Base-by-base conservation (phyloP, 306 rosid genomes). In the Myrica gale region DNA sequence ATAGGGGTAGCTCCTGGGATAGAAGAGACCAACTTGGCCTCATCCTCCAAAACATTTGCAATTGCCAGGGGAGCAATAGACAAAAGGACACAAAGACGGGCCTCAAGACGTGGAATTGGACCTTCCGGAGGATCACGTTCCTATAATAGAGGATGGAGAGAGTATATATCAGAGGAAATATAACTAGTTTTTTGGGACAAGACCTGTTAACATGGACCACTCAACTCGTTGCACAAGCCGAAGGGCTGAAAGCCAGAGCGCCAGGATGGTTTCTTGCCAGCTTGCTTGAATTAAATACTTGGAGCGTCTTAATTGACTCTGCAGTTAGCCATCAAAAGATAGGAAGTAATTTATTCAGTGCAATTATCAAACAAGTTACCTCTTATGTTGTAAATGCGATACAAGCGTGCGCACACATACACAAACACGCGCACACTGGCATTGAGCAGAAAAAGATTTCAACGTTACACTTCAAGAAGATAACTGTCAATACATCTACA, bases 201-300 rank as follows among this genome's bases (percentile, higher is more conserved):
- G 60, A 76, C 75, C 83, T 19, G 71, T 9, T 73, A 71, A 69
- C 62, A 56, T 71, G 83, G 80, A 82, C 41, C 82, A 75, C 90
- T 85, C 91, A 88, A 89, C 97, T 79, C 97, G 88, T 80, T 91
- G 95, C 84, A 91, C 97, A 85, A 91, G 95, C 65, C 91, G 90
- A 83, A 91, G 97, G 71, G 97, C 95, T 75, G 97, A 88, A 71
- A 91, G 90, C 97, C 97, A 91, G 71, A 91, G 87, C 15, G 92
- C 97, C 53, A 88, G 82, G 82, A 91, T 88, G 67, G 97, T 88
- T 79, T 88, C 95, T 72, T 91, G 95, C 95, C 97, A 91, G 79
- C 85, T 88, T 76, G 97, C 90, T 86, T 88, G 91, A 89, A 89
- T 91, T 89, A 79, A 88, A 61, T 83, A 75, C 83, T 83, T 83